These are phyloP conservation scores for Lentinula lateritia DNA, from an alignment of 768 basidiomycete species.

Conservation along the genomic window DNA sequence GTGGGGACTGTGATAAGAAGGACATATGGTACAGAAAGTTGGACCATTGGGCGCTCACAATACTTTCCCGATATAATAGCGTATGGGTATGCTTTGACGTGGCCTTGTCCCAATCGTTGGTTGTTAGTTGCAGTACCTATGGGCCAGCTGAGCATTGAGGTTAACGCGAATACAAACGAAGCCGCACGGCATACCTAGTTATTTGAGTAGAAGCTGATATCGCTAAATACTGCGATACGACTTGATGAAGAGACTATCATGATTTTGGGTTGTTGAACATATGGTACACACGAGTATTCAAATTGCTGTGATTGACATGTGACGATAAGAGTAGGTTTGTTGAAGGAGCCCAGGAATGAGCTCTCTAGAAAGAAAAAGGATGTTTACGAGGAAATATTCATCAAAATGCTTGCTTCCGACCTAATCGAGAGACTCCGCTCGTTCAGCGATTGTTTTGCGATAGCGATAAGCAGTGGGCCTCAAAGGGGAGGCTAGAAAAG, in stretches of 20 bases:
- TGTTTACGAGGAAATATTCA: background rate
- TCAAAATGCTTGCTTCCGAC: background rate
- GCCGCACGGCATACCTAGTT: background rate
- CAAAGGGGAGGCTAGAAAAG: background rate
- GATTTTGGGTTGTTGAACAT: background rate
- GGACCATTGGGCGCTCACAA: background rate
- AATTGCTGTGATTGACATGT: background rate
- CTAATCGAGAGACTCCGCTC: background rate
- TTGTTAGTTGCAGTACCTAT: background rate
- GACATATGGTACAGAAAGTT: background rate
- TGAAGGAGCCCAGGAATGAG: background rate
- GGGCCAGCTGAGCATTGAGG: background rate
- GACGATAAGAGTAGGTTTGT: background rate
- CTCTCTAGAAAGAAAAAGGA: background rate
- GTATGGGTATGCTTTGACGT: conserved; percentile 1
- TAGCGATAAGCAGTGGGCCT: background rate
- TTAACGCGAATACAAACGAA: background rate
- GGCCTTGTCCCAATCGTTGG: background rate
- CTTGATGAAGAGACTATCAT: background rate
- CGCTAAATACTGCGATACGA: background rate
- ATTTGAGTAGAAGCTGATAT: background rate
- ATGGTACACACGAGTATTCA: background rate
- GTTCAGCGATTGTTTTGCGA: background rate
- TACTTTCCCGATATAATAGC: background rate
- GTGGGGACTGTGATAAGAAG: background rate